Conservation (phyloP, 345 rosid species). For the Ricinus communis region DNA sequence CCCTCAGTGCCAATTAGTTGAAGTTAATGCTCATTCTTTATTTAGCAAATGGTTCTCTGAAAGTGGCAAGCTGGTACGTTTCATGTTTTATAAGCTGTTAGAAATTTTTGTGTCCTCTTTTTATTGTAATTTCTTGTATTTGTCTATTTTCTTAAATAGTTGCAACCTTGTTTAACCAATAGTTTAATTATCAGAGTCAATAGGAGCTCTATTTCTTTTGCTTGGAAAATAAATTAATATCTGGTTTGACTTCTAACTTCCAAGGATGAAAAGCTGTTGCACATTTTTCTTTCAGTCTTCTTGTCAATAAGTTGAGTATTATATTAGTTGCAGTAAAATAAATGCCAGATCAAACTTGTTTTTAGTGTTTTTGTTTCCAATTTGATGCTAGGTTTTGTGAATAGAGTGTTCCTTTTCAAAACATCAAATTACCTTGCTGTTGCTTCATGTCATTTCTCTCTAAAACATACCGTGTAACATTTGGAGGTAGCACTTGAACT, state of each 20-base stretch:
- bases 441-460: neutral
- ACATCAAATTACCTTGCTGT: neutral
- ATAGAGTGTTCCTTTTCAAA: neutral
- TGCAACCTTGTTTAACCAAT: neutral
- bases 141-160: neutral
- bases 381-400: neutral
- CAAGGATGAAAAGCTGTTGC: neutral
- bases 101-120: neutral
- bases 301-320: neutral
- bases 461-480: neutral
- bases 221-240: neutral
- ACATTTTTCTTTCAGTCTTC: neutral
- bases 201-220: neutral
- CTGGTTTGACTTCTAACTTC: neutral
- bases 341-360: neutral
- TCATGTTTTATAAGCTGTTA: neutral
- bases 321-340: neutral
- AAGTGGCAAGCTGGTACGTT: slow-evolving; percentile 94
- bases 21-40: slow-evolving; percentile 98
- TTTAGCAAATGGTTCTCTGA: slow-evolving; percentile 99
- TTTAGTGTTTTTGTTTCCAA: neutral
- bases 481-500: neutral
- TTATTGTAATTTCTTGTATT: neutral
- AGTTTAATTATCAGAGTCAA: neutral
- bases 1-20: slow-evolving; percentile 84